Percentiles rank a stretch among this genome's conserved stretches.
Evolutionary conservation across 805 yeast species (phyloP).

Genomic region (Candida ovalis): DNA sequence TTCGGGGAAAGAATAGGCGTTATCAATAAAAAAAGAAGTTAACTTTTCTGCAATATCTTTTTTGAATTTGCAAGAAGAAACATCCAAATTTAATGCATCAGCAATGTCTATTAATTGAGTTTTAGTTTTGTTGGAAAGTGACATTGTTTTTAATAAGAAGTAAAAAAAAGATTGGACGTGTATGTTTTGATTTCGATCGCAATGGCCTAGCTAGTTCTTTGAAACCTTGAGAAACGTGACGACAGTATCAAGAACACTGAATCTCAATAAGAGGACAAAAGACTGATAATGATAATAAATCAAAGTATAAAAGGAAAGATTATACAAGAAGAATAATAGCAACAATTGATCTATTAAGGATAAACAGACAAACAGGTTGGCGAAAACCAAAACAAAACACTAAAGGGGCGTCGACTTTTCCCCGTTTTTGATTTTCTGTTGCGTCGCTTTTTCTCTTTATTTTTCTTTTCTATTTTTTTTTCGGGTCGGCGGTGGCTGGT

Average conservation of each 20-base stretch:
- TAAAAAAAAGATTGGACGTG: background rate
- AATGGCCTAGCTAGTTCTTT: too few relatives aligned
- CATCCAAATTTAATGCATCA: constrained; percentile 23
- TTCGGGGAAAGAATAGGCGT: constrained; percentile 18
- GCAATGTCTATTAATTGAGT: constrained; percentile 31
- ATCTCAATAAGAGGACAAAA: too few relatives aligned
- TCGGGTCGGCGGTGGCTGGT: background rate
- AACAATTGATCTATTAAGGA: too few relatives aligned
- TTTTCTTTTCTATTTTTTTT: background rate
- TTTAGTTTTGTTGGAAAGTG: constrained; percentile 29
- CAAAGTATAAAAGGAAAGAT: background rate
- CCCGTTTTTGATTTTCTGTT: background rate
- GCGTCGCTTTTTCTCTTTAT: too few relatives aligned
- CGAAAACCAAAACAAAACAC: background rate
- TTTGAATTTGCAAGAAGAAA: constrained; percentile 24
- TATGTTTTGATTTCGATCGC: background rate
- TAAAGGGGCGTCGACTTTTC: too few relatives aligned
- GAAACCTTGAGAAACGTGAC: background rate
- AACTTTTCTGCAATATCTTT: constrained; percentile 26
- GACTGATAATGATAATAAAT: too few relatives aligned
- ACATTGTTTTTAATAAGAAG: constrained; percentile 8
- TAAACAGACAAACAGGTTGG: background rate
- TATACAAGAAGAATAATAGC: background rate
- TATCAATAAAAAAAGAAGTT: constrained; percentile 17
- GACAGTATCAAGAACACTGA: too few relatives aligned